phyloP scores from a whole-genome alignment of 73 alveolate species.

The Stentor coeruleus region DNA sequence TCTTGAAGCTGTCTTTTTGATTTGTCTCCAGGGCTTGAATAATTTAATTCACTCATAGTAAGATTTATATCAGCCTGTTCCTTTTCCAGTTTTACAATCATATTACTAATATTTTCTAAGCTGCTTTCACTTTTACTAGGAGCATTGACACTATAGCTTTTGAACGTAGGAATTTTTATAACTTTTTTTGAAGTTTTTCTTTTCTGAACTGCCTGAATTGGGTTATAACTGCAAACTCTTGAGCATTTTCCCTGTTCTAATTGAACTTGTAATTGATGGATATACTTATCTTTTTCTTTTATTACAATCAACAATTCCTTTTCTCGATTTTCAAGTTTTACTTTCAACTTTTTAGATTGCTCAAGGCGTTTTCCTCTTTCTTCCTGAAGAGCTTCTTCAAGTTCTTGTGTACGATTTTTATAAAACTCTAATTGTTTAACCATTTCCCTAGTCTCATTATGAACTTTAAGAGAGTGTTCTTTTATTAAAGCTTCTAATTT shows the following conservation, averaged over 20 bases:
- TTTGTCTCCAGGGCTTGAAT: background rate
- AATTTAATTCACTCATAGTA: background rate
- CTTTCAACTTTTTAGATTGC: background rate
- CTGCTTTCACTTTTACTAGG: background rate
- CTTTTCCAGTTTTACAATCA: slow-evolving; percentile 16
- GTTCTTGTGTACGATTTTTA: background rate
- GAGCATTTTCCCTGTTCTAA: background rate
- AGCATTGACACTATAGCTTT: background rate
- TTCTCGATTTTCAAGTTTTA: background rate
- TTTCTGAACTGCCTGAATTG: background rate
- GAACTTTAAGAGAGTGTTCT: background rate
- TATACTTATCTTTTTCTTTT: background rate
- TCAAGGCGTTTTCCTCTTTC: background rate
- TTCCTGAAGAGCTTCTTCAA: background rate
- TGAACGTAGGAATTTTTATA: no score
- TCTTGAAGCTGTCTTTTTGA: background rate
- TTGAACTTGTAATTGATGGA: background rate
- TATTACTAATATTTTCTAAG: background rate
- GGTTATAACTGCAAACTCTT: slow-evolving; percentile 1
- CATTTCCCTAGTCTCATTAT: background rate
- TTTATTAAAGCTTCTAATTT: background rate
- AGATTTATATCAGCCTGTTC: slow-evolving; percentile 15
- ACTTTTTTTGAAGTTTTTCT: background rate
- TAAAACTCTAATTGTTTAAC: background rate
- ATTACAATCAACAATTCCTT: background rate